Percentiles rank a stretch among this genome's conserved stretches.
Conservation (phyloP, 1,284 basidiomycete species). For the Taiwanofungus camphoratus region DNA sequence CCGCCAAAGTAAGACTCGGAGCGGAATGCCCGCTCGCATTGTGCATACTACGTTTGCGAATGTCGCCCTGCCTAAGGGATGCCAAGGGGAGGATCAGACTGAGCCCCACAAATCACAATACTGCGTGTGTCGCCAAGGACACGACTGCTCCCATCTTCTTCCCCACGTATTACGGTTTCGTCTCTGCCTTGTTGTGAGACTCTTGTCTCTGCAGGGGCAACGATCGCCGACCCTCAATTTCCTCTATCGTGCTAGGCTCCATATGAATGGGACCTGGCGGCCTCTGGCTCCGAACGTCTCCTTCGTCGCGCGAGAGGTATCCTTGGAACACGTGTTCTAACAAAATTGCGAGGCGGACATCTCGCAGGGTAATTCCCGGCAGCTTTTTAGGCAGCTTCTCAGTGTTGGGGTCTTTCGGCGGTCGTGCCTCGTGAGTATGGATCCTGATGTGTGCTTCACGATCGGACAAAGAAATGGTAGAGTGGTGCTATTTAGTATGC, state of each 20-base stretch:
- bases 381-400: slow-evolving; percentile 10
- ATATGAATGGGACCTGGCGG: not conserved
- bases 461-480: not conserved
- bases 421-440: slow-evolving; percentile 29
- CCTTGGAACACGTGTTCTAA: slow-evolving; percentile 8
- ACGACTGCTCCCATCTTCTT: too few relatives aligned
- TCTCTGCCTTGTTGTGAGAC: too few relatives aligned
- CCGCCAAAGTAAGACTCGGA: too few relatives aligned
- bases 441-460: slow-evolving; percentile 6
- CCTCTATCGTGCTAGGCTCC: not conserved
- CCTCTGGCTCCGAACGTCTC: not conserved
- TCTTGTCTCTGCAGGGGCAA: too few relatives aligned
- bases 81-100: too few relatives aligned
- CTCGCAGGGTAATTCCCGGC: slow-evolving; percentile 45
- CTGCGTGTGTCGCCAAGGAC: too few relatives aligned
- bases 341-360: slow-evolving; percentile 42
- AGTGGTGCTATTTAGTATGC: slow-evolving; percentile 10
- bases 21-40: too few relatives aligned
- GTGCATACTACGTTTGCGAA: too few relatives aligned
- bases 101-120: too few relatives aligned
- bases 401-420: slow-evolving; percentile 4
- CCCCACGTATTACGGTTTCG: too few relatives aligned
- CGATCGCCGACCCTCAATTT: not conserved
- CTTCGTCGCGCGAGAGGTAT: not conserved
- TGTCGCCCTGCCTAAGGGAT: too few relatives aligned